Conservation (phyloP, 441 rosid species). For the Gossypium gossypioides region DNA sequence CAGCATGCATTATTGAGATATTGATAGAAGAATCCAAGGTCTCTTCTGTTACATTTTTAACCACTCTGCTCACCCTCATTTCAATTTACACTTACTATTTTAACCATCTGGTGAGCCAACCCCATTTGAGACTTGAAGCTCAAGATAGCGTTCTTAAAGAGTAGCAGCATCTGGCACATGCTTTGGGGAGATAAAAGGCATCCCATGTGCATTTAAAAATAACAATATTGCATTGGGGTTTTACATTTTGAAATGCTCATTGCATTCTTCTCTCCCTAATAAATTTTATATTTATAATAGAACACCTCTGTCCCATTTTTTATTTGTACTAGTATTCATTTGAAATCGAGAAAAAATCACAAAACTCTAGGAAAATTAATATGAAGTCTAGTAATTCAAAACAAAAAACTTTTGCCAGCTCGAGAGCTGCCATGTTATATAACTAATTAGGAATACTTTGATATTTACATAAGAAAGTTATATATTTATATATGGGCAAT, state of each 20-base stretch:
- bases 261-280: not conserved
- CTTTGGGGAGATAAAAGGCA: not conserved
- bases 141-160: not conserved
- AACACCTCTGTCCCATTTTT: not conserved
- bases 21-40: constrained; percentile 6
- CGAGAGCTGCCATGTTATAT: not conserved
- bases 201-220: not conserved
- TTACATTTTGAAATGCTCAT: not conserved
- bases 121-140: not conserved
- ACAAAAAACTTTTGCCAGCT: not conserved
- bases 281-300: not conserved
- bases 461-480: not conserved
- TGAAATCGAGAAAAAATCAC: not conserved
- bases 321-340: not conserved
- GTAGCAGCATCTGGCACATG: not conserved
- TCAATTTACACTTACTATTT: not conserved
- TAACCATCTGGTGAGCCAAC: not conserved
- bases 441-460: not conserved
- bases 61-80: not conserved
- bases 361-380: not conserved
- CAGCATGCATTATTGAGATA: not conserved
- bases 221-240: too few relatives aligned
- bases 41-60: not conserved
- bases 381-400: not conserved
- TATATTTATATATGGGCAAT: too few relatives aligned